Evolutionary conservation across 345 rosid genomes (phyloP).

Genomic region (Salix brachista): DNA sequence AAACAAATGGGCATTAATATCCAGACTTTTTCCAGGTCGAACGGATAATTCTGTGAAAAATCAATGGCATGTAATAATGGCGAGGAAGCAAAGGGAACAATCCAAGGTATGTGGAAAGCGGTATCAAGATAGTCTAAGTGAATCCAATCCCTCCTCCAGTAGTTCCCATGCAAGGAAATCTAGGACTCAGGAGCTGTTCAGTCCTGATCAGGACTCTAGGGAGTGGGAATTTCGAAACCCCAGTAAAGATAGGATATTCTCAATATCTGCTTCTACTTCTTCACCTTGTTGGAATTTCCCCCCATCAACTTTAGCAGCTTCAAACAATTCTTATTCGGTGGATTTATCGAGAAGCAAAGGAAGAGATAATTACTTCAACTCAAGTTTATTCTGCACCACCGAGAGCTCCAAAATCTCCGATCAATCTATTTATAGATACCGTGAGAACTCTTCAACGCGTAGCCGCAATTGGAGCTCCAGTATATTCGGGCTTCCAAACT

Average conservation of each 20-base stretch:
- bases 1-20: slow-evolving; percentile 33
- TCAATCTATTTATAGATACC: slow-evolving; percentile 21
- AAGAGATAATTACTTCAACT: slow-evolving; percentile 22
- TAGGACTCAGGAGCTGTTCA: slow-evolving; percentile 23
- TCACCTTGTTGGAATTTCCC: slow-evolving; percentile 30
- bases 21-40: slow-evolving; percentile 31
- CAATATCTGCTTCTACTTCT: slow-evolving; percentile 29
- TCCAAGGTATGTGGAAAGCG: slow-evolving; percentile 35
- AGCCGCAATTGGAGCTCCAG: slow-evolving; percentile 12
- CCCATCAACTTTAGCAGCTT: slow-evolving; percentile 17
- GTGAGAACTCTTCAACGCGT: slow-evolving; percentile 17
- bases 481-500: slow-evolving; percentile 18
- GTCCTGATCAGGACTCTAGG: slow-evolving; percentile 21
- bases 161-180: slow-evolving; percentile 24
- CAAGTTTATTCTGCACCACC: slow-evolving; percentile 13
- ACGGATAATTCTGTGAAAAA: slow-evolving; percentile 36
- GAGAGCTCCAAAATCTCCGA: slow-evolving; percentile 20
- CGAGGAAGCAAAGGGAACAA: slow-evolving; percentile 34
- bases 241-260: slow-evolving; percentile 26
- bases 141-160: slow-evolving; percentile 8
- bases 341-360: slow-evolving; percentile 30
- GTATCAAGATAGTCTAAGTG: slow-evolving; percentile 20
- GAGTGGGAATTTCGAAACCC: slow-evolving; percentile 34
- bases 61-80: slow-evolving; percentile 34
- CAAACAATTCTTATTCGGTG: slow-evolving; percentile 21